Evolutionary conservation across 2,329 filamentous ascomycete genomes (phyloP).

Genomic region (Verticillium albo-atrum): DNA sequence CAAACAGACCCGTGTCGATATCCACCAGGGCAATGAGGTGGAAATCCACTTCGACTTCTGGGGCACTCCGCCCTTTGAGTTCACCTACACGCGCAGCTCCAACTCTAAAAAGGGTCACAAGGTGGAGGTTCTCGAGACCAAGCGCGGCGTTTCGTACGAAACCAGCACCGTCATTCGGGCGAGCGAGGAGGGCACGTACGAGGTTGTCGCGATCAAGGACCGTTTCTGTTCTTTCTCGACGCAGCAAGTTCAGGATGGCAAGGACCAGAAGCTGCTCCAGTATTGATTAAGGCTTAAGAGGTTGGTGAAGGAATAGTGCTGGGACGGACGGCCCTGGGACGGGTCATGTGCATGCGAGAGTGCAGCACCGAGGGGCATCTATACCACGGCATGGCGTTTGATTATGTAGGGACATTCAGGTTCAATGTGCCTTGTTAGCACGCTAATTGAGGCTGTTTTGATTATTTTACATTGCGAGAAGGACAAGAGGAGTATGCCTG

Average conservation of each 20-base stretch:
- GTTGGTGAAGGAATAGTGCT: not conserved
- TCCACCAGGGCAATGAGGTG: conserved; percentile 92
- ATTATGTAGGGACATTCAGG: conserved; percentile 6
- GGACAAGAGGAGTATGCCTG: not conserved
- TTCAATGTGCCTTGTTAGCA: conserved; percentile 7
- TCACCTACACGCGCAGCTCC: conserved; percentile 89
- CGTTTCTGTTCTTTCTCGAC: conserved; percentile 85
- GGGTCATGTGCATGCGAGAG: not conserved
- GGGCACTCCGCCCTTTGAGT: conserved; percentile 94
- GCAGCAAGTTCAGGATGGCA: conserved; percentile 50
- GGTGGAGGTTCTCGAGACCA: conserved; percentile 80
- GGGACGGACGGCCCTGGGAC: not conserved
- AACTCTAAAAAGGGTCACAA: conserved; percentile 78
- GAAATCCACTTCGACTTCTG: conserved; percentile 94
- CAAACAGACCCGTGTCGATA: conserved; percentile 75
- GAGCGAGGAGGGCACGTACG: conserved; percentile 93
- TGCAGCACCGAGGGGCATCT: conserved; percentile 19
- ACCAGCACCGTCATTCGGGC: conserved; percentile 77
- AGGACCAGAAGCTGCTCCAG: conserved; percentile 31
- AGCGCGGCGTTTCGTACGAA: conserved; percentile 80
- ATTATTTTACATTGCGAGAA: not conserved
- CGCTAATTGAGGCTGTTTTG: conserved; percentile 7
- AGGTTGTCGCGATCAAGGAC: conserved; percentile 95
- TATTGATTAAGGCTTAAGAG: conserved; percentile 3
- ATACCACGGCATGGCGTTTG: conserved; percentile 33